A percentile compares a stretch with the other conserved stretches of the same genome.
Conservation (phyloP, 1,284 basidiomycete genomes). For the Agaricales sp. region DNA sequence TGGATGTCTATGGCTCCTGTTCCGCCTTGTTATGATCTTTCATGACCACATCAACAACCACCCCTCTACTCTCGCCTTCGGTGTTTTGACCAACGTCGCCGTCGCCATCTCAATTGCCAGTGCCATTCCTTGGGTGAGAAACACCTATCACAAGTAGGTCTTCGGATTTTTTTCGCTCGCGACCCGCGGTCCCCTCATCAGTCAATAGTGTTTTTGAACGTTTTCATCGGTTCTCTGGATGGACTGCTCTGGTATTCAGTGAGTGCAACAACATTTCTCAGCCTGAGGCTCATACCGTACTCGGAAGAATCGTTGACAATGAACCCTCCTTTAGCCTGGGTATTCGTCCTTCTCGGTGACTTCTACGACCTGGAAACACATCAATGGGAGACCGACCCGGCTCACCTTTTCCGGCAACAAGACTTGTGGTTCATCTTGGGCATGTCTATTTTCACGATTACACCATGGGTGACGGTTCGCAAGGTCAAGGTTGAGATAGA, state of each 20-base stretch:
- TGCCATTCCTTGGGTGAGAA: conserved; percentile 65
- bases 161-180: not conserved
- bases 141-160: conserved; percentile 66
- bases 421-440: conserved; percentile 63
- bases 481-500: conserved; percentile 48
- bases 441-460: conserved; percentile 43
- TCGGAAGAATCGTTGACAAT: no score
- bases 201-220: conserved; percentile 53
- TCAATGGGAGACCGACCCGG: conserved; percentile 44
- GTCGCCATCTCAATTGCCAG: conserved; percentile 45
- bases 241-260: conserved; percentile 50
- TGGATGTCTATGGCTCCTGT: conserved; percentile 53
- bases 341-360: conserved; percentile 56
- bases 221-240: conserved; percentile 68
- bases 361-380: conserved; percentile 41
- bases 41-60: conserved; percentile 33
- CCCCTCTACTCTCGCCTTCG: conserved; percentile 45
- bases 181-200: not conserved
- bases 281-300: no score
- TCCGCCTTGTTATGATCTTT: conserved; percentile 48
- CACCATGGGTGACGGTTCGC: conserved; percentile 49
- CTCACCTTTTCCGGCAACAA: conserved; percentile 50
- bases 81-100: conserved; percentile 44
- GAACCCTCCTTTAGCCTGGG: conserved; percentile 25
- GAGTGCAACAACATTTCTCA: conserved; percentile 15